A percentile compares a stretch with the other conserved stretches of the same genome.
phyloP scores from a whole-genome alignment of 441 rosid species.

The Sinapis alba region DNA sequence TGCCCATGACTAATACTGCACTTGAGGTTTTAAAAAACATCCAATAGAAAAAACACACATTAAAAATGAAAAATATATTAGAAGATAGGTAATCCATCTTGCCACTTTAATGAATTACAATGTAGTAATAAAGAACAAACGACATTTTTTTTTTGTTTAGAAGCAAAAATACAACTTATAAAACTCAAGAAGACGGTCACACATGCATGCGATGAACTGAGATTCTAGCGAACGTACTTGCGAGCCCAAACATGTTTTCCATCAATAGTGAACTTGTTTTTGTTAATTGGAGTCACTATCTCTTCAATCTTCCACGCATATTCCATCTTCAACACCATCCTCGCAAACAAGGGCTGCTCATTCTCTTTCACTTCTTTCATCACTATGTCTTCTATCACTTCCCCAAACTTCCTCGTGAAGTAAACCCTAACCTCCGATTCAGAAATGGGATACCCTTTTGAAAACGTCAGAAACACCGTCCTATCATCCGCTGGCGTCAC shows the following conservation, averaged over 20 bases:
- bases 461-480: conserved; percentile 71
- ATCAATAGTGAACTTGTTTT: conserved; percentile 61
- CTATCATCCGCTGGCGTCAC: conserved; percentile 45
- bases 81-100: not conserved
- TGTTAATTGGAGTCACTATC: conserved; percentile 35
- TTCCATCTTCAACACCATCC: conserved; percentile 42
- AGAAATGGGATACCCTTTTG: conserved; percentile 61
- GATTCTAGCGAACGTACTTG: conserved; percentile 35
- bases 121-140: not conserved
- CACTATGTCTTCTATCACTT: conserved; percentile 43
- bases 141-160: not conserved
- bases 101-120: not conserved
- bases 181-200: not conserved
- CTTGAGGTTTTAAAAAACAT: not conserved
- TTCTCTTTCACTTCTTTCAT: conserved; percentile 51
- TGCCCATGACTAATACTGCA: not conserved
- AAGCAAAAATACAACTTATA: not conserved
- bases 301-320: conserved; percentile 21
- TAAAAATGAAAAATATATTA: not conserved
- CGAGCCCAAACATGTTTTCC: conserved; percentile 84
- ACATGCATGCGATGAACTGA: not conserved
- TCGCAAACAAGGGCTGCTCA: conserved; percentile 61
- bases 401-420: conserved; percentile 58
- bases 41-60: not conserved
- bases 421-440: conserved; percentile 52